Conservation (phyloP, 1,284 basidiomycete species). For the Mycosarcoma maydis region DNA sequence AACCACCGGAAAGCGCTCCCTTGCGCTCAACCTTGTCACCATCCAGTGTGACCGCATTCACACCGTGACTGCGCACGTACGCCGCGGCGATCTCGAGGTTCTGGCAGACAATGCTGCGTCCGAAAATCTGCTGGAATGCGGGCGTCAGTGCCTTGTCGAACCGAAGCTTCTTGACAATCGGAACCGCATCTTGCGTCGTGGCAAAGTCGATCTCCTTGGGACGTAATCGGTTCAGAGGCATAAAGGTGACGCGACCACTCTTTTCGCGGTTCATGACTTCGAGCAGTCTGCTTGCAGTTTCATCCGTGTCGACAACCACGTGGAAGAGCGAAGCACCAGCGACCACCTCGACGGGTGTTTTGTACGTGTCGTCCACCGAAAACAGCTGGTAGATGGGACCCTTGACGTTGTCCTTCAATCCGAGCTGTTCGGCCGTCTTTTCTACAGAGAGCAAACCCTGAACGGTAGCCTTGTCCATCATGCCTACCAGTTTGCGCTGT, state of each 20-base stretch:
- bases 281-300: constrained; percentile 85
- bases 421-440: constrained; percentile 78
- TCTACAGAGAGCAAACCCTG: constrained; percentile 85
- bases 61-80: constrained; percentile 90
- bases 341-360: constrained; percentile 90
- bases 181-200: constrained; percentile 81
- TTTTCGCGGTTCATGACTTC: constrained; percentile 92
- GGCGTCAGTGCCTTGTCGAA: constrained; percentile 79
- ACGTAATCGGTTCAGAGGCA: constrained; percentile 96
- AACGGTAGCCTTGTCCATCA: constrained; percentile 92
- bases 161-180: constrained; percentile 78
- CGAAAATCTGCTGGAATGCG: constrained; percentile 98
- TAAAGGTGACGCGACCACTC: constrained; percentile 94
- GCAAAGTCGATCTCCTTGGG: constrained; percentile 76
- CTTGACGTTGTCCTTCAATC: constrained; percentile 77
- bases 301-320: constrained; percentile 94
- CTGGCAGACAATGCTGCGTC: constrained; percentile 92
- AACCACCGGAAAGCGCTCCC: constrained; percentile 93
- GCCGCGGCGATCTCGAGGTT: constrained; percentile 91
- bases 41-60: constrained; percentile 96
- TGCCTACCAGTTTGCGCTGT: constrained; percentile 81
- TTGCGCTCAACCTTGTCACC: constrained; percentile 98
- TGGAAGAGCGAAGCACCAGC: constrained; percentile 97
- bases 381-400: constrained; percentile 95
- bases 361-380: constrained; percentile 90